Evolutionary conservation across 768 basidiomycete species (phyloP).

Genomic region (Tremella yokohamensis): DNA sequence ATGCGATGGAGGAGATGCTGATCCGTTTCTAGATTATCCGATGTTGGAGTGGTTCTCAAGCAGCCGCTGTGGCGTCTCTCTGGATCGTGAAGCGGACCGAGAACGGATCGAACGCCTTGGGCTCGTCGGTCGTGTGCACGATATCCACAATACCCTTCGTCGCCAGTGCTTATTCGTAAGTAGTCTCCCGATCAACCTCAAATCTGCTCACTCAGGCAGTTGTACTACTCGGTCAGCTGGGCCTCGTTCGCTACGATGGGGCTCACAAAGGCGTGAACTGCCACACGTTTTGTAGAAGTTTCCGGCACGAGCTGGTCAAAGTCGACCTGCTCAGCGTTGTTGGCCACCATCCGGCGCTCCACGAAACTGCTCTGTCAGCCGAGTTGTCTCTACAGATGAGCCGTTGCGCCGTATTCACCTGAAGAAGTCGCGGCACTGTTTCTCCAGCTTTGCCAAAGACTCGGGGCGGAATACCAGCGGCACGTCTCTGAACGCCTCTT

Average conservation of each 20-base stretch:
- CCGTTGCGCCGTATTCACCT: slow-evolving; percentile 31
- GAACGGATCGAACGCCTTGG: slow-evolving; percentile 21
- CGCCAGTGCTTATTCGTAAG: slow-evolving; percentile 29
- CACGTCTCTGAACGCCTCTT: slow-evolving; percentile 15
- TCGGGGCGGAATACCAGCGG: slow-evolving; percentile 36
- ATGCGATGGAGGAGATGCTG: too few species aligned
- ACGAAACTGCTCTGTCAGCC: slow-evolving; percentile 18
- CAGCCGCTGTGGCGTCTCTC: background rate
- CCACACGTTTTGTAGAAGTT: slow-evolving; percentile 24
- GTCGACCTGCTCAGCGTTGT: slow-evolving; percentile 15
- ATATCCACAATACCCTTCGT: slow-evolving; percentile 39
- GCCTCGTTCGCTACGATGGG: background rate
- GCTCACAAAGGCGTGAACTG: slow-evolving; percentile 40
- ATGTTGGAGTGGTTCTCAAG: too few species aligned
- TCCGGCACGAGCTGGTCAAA: slow-evolving; percentile 26
- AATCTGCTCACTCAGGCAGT: slow-evolving; percentile 35
- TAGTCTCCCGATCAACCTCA: background rate
- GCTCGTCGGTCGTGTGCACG: slow-evolving; percentile 14
- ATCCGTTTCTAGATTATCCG: too few species aligned
- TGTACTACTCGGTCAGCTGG: slow-evolving; percentile 30
- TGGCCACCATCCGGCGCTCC: slow-evolving; percentile 25
- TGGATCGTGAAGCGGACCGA: slow-evolving; percentile 16
- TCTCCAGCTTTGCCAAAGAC: slow-evolving; percentile 35
- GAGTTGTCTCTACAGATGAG: background rate
- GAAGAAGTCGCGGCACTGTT: slow-evolving; percentile 40